Conservation (phyloP, 2,329 filamentous ascomycete genomes). For the Epichloe sp. region DNA sequence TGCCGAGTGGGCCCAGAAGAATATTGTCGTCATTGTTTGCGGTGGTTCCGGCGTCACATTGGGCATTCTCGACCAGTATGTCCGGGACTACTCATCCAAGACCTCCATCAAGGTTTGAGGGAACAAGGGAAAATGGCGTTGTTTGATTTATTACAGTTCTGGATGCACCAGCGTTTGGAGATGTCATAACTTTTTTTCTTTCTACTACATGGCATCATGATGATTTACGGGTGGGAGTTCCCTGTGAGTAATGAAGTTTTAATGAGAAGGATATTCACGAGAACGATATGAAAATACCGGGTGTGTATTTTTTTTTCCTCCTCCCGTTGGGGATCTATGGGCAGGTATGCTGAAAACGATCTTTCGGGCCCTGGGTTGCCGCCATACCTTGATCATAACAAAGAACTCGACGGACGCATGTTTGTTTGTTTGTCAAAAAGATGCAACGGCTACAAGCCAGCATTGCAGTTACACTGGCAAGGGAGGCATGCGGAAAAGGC, state of each 20-base stretch:
- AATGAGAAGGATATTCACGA: conserved; percentile 5
- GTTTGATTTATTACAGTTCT: background rate
- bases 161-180: conserved; percentile 1
- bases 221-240: background rate
- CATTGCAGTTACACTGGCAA: background rate
- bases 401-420: background rate
- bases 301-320: background rate
- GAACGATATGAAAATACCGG: background rate
- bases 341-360: too few species aligned
- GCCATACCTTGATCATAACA: too few species aligned
- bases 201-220: background rate
- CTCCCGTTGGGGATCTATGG: too few species aligned
- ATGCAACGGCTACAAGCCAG: background rate
- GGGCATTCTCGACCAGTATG: conserved; percentile 46
- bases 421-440: background rate
- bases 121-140: conserved; percentile 1
- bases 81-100: conserved; percentile 27
- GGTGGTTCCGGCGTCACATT: conserved; percentile 59
- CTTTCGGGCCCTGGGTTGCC: too few species aligned
- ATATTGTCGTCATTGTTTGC: conserved; percentile 75
- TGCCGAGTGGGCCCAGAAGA: conserved; percentile 49
- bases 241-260: conserved; percentile 2
- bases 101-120: conserved; percentile 18
- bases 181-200: background rate
- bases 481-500: background rate